Conservation (phyloP, 208 protist genomes). For the Kentomonas sorsogonicus region DNA sequence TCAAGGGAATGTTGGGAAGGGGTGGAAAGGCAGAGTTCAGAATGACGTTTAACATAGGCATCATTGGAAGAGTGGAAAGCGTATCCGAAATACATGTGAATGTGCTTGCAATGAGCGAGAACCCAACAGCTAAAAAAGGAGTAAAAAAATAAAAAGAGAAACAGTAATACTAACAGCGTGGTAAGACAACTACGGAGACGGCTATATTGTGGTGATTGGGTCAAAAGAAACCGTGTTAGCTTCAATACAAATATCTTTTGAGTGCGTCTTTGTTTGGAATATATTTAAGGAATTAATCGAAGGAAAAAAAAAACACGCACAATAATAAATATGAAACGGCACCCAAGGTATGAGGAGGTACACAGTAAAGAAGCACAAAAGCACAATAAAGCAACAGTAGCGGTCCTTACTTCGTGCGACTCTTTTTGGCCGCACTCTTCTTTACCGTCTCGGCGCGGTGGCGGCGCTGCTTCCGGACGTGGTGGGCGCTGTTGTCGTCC, state of each 20-base stretch:
- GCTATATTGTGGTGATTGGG: too few species aligned
- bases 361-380: too few species aligned
- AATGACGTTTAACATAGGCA: too few species aligned
- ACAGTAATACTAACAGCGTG: slow-evolving; percentile 3
- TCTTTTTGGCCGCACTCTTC: slow-evolving; percentile 19
- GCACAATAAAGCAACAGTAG: neutral
- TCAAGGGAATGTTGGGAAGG: too few species aligned
- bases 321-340: neutral
- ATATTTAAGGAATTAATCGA: slow-evolving; percentile 4
- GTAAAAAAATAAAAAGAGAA: slow-evolving; percentile 15
- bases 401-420: slow-evolving; percentile 12
- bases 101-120: too few species aligned
- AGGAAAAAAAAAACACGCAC: slow-evolving; percentile 5
- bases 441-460: slow-evolving; percentile 26
- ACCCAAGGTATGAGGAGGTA: too few species aligned
- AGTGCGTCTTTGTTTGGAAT: too few species aligned
- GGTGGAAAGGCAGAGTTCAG: too few species aligned
- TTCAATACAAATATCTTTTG: too few species aligned
- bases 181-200: neutral
- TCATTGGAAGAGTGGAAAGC: too few species aligned
- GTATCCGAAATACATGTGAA: too few species aligned
- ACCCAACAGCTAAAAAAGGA: neutral
- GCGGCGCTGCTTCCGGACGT: slow-evolving; percentile 30
- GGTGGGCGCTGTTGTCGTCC: slow-evolving; percentile 17
- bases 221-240: too few species aligned